Conservation (phyloP, 768 basidiomycete genomes). For the Amanita inopinata region DNA sequence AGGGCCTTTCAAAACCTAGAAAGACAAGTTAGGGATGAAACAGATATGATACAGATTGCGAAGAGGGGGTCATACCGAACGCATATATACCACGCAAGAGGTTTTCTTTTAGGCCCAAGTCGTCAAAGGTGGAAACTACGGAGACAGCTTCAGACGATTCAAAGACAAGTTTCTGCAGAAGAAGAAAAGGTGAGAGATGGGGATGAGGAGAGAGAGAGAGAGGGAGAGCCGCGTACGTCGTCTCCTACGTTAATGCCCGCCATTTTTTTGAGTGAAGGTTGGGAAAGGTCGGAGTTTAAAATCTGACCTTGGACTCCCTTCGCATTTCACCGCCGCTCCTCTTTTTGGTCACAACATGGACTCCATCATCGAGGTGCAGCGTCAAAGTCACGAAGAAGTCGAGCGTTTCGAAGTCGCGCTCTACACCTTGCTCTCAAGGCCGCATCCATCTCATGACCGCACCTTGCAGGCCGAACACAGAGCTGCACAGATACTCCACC, state of each 20-base stretch:
- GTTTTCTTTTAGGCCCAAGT: constrained; percentile 89
- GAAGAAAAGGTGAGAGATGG: not conserved
- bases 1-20: constrained; percentile 91
- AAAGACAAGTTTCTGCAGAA: constrained; percentile 76
- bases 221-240: constrained; percentile 59
- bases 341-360: constrained; percentile 49
- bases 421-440: constrained; percentile 71
- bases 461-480: constrained; percentile 77
- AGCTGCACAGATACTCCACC: constrained; percentile 80
- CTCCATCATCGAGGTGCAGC: constrained; percentile 87
- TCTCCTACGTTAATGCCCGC: constrained; percentile 78
- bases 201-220: constrained; percentile 11
- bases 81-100: constrained; percentile 95
- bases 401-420: constrained; percentile 87
- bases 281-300: constrained; percentile 53
- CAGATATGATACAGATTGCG: not conserved
- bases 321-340: not conserved
- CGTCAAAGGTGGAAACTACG: constrained; percentile 83
- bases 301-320: constrained; percentile 8
- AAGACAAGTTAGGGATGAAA: not conserved
- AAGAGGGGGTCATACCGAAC: constrained; percentile 59
- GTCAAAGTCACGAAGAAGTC: constrained; percentile 92
- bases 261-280: constrained; percentile 47
- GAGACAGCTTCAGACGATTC: constrained; percentile 91
- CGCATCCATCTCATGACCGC: constrained; percentile 49